Evolutionary conservation across 352 stramenopile genomes (phyloP), one percentile per base, ranked within the genome.

Genomic region (Phytophthora cactorum): DNA sequence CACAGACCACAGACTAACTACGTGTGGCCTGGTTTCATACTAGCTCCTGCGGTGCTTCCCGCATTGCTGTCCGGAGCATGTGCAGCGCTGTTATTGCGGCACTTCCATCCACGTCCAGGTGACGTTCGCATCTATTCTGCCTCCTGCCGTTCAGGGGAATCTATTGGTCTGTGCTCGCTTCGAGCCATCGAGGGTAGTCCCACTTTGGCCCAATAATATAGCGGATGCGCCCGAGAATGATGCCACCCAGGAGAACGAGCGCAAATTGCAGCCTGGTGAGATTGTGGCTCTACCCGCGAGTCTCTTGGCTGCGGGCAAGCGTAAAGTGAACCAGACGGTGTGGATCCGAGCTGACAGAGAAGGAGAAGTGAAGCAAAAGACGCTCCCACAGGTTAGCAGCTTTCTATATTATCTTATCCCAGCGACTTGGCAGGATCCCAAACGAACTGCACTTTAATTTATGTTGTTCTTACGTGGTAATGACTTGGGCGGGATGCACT

Each of bases 161-260:
- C 41, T 87, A 15, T 5, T 82, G 0, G 72, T 85, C 0, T 85
- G 72, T 29, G 74, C 72, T 39, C 79, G 74, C n/a, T 88, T 88
- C 45, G 74, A 83, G 52, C 49, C 74, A 11, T 64, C 67, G 12
- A 53, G 52, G 14, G 34, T 74, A 5, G 60, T 68, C 17, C 51
- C 59, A 7, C 34, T 67, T 9, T 77, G 57, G 65, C 39, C 57
- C 1, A 27, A 46, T 2, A 67, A 43, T 9, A 32, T 71, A 12
- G 31, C 32, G 0, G 36, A 44, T 9, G 11, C 50, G 1, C 34
- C n/a, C 14, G 29, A 12, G 14, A 12, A 56, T 1, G 39, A 61
- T 0, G 49, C 50, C 0, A 39, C 27, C 8, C 31, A 39, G 15
- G 14, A 15, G 4, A 27, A 73, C 27, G 44, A 67, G 41, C 59